phyloP scores from a whole-genome alignment of 2,329 filamentous ascomycete species.

The Huntiella abstrusa region DNA sequence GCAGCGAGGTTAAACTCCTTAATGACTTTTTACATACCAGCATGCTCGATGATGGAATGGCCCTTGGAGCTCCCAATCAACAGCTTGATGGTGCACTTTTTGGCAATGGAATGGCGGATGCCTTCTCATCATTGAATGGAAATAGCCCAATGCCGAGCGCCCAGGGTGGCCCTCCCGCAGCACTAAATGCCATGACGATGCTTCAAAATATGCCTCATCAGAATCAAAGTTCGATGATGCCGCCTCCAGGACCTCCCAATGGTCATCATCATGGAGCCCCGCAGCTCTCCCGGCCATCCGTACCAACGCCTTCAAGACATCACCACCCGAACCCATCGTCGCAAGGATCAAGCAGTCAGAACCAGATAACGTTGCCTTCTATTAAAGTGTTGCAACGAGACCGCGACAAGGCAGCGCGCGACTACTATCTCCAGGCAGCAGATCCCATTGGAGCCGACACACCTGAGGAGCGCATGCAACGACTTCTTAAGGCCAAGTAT shows the following conservation, averaged over 20 bases:
- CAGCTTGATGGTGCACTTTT: too few relatives aligned
- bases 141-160: background rate
- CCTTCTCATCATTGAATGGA: constrained; percentile 3
- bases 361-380: background rate
- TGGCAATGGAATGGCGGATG: constrained; percentile 1
- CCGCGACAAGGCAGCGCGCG: constrained; percentile 50
- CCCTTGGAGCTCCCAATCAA: too few relatives aligned
- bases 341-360: too few relatives aligned
- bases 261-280: background rate
- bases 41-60: constrained; percentile 56
- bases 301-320: too few relatives aligned
- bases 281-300: too few relatives aligned
- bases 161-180: background rate
- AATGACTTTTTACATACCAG: constrained; percentile 93
- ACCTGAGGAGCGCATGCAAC: constrained; percentile 92
- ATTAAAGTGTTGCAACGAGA: constrained; percentile 15
- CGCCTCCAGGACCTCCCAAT: constrained; percentile 20
- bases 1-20: constrained; percentile 88
- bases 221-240: constrained; percentile 25
- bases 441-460: constrained; percentile 58
- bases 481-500: constrained; percentile 85
- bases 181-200: background rate
- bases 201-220: constrained; percentile 10
- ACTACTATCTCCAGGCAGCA: constrained; percentile 94
- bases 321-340: too few relatives aligned